These are phyloP conservation scores for Kodamaea sp. DNA, from an alignment of 1,139 yeast genomes.

Conservation along the genomic window DNA sequence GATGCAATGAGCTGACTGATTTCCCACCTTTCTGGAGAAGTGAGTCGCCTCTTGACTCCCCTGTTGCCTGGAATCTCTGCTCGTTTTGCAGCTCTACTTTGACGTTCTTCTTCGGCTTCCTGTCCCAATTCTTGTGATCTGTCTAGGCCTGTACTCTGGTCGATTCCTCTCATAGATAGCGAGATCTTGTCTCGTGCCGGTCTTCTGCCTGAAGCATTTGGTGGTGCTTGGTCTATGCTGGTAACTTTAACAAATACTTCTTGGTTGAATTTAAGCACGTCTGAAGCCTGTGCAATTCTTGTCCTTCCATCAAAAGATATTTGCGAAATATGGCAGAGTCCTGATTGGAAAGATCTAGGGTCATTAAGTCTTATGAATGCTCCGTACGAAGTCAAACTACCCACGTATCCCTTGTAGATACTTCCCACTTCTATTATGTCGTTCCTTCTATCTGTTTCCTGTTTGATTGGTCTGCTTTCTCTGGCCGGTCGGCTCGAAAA, in stretches of 20 bases:
- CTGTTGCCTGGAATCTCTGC: no score
- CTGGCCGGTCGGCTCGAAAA: neutral
- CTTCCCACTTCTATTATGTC: conserved; percentile 27
- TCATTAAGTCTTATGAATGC: conserved; percentile 59
- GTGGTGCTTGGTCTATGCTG: conserved; percentile 34
- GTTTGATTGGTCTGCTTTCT: neutral
- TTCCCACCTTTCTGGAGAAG: conserved; percentile 93
- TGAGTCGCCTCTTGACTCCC: conserved; percentile 47
- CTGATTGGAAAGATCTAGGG: conserved; percentile 37
- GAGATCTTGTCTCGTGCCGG: conserved; percentile 43
- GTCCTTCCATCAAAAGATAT: conserved; percentile 47
- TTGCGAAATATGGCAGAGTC: conserved; percentile 79
- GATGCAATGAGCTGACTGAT: conserved; percentile 78
- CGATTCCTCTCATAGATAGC: conserved; percentile 72
- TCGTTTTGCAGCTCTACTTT: conserved; percentile 13
- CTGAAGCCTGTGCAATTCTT: conserved; percentile 59
- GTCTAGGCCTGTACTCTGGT: conserved; percentile 67
- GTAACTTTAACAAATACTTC: conserved; percentile 64
- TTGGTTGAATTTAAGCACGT: conserved; percentile 58
- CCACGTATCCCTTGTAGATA: conserved; percentile 62
- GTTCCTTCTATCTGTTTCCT: neutral
- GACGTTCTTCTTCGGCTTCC: conserved; percentile 28
- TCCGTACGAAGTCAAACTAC: conserved; percentile 67
- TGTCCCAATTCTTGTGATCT: conserved; percentile 19
- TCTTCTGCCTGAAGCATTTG: conserved; percentile 23